Evolutionary conservation across 2,329 filamentous ascomycete genomes (phyloP).

Genomic region (Epichloe festucae): DNA sequence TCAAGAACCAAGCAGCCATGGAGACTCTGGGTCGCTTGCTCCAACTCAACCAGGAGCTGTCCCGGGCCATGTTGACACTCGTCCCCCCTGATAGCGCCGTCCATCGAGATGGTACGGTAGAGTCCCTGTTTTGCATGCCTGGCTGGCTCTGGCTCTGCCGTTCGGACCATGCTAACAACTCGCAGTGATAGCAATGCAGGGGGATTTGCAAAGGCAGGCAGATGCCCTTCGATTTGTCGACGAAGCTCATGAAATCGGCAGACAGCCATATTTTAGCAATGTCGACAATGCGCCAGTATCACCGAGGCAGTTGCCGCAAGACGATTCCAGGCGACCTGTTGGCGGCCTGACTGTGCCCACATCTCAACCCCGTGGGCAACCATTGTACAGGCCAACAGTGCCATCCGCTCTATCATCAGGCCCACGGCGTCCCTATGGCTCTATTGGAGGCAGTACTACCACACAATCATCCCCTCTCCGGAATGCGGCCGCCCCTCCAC

Average conservation of each 20-base stretch:
- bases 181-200: constrained; percentile 42
- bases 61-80: constrained; percentile 59
- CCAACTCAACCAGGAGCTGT: constrained; percentile 76
- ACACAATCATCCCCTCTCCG: constrained; percentile 64
- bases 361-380: constrained; percentile 41
- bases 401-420: constrained; percentile 71
- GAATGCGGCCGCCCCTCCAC: constrained; percentile 51
- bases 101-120: constrained; percentile 63
- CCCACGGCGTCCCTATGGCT: constrained; percentile 70
- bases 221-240: constrained; percentile 44
- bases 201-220: constrained; percentile 47
- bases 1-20: constrained; percentile 69
- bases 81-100: constrained; percentile 65
- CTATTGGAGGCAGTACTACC: constrained; percentile 61
- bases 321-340: constrained; percentile 63
- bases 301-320: constrained; percentile 73
- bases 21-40: constrained; percentile 61
- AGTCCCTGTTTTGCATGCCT: constrained; percentile 10
- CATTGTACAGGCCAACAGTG: constrained; percentile 63
- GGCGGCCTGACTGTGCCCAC: constrained; percentile 50
- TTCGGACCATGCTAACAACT: neutral
- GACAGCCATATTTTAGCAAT: constrained; percentile 52
- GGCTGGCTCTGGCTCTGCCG: neutral
- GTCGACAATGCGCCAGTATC: constrained; percentile 72
- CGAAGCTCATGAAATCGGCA: constrained; percentile 54